Base-by-base conservation (phyloP, 306 rosid genomes). In the Cajanus cajan region DNA sequence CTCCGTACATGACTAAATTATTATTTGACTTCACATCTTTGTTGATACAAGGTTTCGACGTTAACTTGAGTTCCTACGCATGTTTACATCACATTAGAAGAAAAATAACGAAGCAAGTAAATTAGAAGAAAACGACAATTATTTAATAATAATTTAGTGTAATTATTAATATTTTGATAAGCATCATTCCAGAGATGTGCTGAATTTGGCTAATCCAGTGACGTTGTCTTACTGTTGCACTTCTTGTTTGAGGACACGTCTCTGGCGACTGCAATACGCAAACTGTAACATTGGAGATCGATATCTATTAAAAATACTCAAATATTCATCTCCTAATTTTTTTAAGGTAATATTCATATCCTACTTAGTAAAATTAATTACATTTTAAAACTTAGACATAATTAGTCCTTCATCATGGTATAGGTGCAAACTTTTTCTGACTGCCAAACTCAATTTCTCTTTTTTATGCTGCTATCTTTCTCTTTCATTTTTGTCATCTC, bases 171-270 rank as follows among this genome's bases (percentile, higher is more conserved):
- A 68, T 43, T 13, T 21, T 21, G 74, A 50, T n/a, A 34, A 36
- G 21, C 19, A 40, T 28, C 68, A 24, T 15, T 57, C 31, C 3
- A 28, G 31, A 28, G 39, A 63, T 47, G 0, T 50, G 57, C 37
- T 61, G 73, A 66, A 73, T 33, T 37, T 33, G 28, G 64, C 31
- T 11, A 5, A 18, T 41, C 10, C 70, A 54, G 3, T 59, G 74
- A 31, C 75, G 48, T 54, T 6, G 71, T 47, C 15, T 47, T 13
- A 63, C 47, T 33, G 62, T 31, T 62, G 13, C 22, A 33, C 41
- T 75, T 22, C 6, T 70, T 36, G 66, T 55, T 19, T 45, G 28
- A 28, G 19, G 82, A 79, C 90, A 87, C 88, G 88, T 82, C 62
- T 63, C 43, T 6, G 15, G 6, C 3, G 4, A 16, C 8, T 25